These are phyloP conservation scores for Tetrastigma voinierianum DNA, from an alignment of 164 flowering plant genomes.

Conservation along the genomic window DNA sequence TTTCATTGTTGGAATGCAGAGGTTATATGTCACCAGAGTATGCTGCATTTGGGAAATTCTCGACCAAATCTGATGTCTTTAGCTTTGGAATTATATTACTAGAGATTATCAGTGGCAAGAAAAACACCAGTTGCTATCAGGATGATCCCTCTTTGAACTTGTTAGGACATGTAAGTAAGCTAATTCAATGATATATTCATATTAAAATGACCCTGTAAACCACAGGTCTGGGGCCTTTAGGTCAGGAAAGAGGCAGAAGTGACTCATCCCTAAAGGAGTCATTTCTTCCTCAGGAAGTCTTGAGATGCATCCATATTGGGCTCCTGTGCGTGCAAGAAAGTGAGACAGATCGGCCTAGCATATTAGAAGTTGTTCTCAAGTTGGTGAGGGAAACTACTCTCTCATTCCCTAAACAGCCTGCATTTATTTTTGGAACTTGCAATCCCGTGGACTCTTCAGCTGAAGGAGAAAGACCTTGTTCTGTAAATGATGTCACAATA, in stretches of 20 bases:
- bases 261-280: conserved; percentile 12
- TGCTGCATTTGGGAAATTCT: conserved; percentile 29
- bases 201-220: neutral
- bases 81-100: conserved; percentile 35
- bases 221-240: no score
- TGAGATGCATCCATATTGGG: conserved; percentile 34
- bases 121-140: conserved; percentile 4
- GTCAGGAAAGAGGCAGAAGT: no score
- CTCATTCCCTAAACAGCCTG: conserved; percentile 18
- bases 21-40: conserved; percentile 43
- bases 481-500: no score
- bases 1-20: conserved; percentile 6
- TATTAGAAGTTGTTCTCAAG: conserved; percentile 17
- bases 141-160: conserved; percentile 4
- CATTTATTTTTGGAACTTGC: conserved; percentile 3
- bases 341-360: conserved; percentile 18
- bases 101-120: conserved; percentile 25
- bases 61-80: conserved; percentile 34
- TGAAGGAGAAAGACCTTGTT: no score
- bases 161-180: conserved; percentile 15
- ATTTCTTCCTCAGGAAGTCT: conserved; percentile 11
- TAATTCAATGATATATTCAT: neutral
- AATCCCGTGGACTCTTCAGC: no score
- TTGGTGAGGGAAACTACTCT: conserved; percentile 7
- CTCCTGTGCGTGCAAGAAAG: conserved; percentile 31